phyloP scores from a whole-genome alignment of 306 rosid species.

The Casuarina cunninghamiana region DNA sequence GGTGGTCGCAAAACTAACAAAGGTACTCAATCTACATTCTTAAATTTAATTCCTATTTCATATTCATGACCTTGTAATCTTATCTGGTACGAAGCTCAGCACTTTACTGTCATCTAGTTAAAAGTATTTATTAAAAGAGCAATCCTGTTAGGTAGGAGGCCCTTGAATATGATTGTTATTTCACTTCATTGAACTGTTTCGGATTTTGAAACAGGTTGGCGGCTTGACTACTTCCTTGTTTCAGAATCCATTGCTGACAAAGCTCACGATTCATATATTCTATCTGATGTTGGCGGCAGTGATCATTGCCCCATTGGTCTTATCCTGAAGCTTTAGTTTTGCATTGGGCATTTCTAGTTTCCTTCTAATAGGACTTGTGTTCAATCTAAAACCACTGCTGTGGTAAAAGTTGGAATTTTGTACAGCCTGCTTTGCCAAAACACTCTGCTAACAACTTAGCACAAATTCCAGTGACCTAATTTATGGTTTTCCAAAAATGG shows the following conservation, averaged over 20 bases:
- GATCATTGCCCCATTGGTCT: slow-evolving; percentile 97
- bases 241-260: slow-evolving; percentile 76
- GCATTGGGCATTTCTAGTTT: slow-evolving; percentile 1
- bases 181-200: slow-evolving; percentile 16
- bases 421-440: not conserved
- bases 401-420: not conserved
- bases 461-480: not conserved
- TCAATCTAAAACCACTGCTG: not conserved
- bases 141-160: not conserved
- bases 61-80: slow-evolving; percentile 4
- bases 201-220: slow-evolving; percentile 72
- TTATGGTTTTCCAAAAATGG: not conserved
- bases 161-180: not conserved
- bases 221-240: slow-evolving; percentile 91
- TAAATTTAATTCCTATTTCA: not conserved
- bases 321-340: slow-evolving; percentile 47
- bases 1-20: slow-evolving; percentile 75
- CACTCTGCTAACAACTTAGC: not conserved
- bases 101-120: not conserved
- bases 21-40: slow-evolving; percentile 46
- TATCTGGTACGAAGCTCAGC: not conserved
- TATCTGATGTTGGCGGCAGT: slow-evolving; percentile 79
- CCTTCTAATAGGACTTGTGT: slow-evolving; percentile 13
- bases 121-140: not conserved
- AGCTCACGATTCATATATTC: slow-evolving; percentile 85